Base-by-base conservation (phyloP, 139 green algal species). In the Chlamydomonas sphaeroides region DNA sequence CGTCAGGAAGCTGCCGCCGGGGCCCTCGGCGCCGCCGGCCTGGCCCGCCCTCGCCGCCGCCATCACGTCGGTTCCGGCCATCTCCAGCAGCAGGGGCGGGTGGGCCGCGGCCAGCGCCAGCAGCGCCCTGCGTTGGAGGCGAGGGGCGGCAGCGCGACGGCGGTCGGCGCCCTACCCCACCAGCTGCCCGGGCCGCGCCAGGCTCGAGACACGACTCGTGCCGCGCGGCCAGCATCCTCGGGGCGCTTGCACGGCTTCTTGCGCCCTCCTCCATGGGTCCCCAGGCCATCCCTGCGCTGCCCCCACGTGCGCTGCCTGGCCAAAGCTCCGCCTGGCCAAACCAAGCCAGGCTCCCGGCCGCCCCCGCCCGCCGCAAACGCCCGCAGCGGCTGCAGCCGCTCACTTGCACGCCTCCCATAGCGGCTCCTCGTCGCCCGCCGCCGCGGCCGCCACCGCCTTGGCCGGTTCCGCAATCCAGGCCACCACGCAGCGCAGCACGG, bases 381-480 rank as follows among this genome's bases (percentile, higher is more conserved):
- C 38, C 38, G 38, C 38, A 21, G 5, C 66, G 23, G 2, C 38
- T 7, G 5, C 66, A 8, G 5, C 7, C 69, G 35, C 65, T 63
- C 80, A 90, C 90, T 88, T 89, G 89, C 90, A 94, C 5, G 87
- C 94, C 56, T 98, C 94, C 42, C 95, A 51, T 53, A 98, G 83
- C 68, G 91, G 67, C n/a, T 78, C 82, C 69, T 93, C 90, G 48
- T 90, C 84, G 5, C 77, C 84, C 17, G 75, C 48, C 18, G 73
- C 78, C 35, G 90, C 91, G 3, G 65, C 69, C 35, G 84, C 74
- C 56, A 96, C 69, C 20, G 81, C 87, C 35, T 73, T 51, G 3
- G 90, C 69, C 39, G 87, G 65, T 0, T 89, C 87, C 39, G 49
- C 32, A 15, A 90, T 68, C 90, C 85, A 94, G 0, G 77, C 62